These are phyloP conservation scores for Aspergillus tamarii DNA, from an alignment of 2,329 filamentous ascomycete species.

Conservation along the genomic window DNA sequence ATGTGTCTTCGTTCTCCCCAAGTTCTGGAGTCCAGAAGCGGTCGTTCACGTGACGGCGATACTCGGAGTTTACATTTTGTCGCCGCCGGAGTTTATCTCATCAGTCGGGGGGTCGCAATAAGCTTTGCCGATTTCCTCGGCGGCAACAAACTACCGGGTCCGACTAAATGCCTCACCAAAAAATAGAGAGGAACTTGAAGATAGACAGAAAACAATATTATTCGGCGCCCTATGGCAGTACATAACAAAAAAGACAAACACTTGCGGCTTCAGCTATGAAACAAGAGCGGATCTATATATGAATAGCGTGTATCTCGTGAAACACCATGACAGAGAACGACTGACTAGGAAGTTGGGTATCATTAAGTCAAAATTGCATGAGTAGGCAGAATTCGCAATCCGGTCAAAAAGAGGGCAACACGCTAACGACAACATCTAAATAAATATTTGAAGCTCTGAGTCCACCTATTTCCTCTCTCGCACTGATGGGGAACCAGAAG, in stretches of 20 bases:
- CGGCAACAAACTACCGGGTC: neutral
- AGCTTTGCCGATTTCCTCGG: constrained; percentile 5
- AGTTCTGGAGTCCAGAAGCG: constrained; percentile 17
- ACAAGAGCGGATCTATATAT: neutral
- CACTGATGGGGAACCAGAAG: constrained; percentile 15
- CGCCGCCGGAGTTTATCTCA: constrained; percentile 15
- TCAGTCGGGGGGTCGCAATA: neutral
- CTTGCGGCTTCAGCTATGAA: neutral
- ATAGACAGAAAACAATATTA: neutral
- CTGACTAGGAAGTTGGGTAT: constrained; percentile 18
- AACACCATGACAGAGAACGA: constrained; percentile 8
- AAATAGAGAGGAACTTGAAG: neutral
- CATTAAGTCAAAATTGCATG: constrained; percentile 7
- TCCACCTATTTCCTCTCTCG: constrained; percentile 30
- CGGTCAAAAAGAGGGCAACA: constrained; percentile 5
- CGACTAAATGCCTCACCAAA: neutral
- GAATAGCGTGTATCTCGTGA: neutral
- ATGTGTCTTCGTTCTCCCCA: constrained; percentile 17
- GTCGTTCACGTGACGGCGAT: constrained; percentile 20
- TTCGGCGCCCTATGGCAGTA: neutral
- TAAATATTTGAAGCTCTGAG: neutral
- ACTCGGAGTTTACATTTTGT: constrained; percentile 17
- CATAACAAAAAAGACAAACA: neutral
- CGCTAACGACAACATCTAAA: constrained; percentile 6
- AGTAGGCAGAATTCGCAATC: neutral